A percentile compares a stretch with the other conserved stretches of the same genome.
Evolutionary conservation across 345 rosid species (phyloP).

Genomic region (Salix koriyanagi): DNA sequence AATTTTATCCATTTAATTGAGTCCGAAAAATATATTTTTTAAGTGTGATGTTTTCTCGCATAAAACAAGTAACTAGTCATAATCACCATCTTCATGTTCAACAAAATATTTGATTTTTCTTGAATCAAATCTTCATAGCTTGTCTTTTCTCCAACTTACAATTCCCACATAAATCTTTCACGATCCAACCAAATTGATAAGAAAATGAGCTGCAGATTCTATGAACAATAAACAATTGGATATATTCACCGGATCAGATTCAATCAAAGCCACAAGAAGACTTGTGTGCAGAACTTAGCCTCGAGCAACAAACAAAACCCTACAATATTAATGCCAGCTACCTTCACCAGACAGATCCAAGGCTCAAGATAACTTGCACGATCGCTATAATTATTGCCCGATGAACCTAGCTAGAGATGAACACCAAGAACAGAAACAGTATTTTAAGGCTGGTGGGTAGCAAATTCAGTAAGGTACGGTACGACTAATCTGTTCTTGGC

Average conservation of each 20-base stretch:
- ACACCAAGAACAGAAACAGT: background rate
- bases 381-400: background rate
- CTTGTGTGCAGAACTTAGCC: background rate
- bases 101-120: background rate
- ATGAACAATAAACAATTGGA: background rate
- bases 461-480: background rate
- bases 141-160: background rate
- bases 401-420: slow-evolving; percentile 18
- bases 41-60: too few relatives aligned
- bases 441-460: background rate
- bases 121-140: background rate
- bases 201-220: background rate
- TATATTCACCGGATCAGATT: background rate
- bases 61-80: background rate
- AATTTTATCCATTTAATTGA: too few relatives aligned
- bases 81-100: background rate
- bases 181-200: background rate
- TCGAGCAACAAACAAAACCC: background rate
- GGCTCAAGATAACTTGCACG: background rate
- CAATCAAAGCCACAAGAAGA: background rate
- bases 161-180: background rate
- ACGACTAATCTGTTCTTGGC: background rate
- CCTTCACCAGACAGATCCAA: background rate
- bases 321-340: slow-evolving; percentile 15
- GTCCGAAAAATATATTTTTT: too few relatives aligned